Evolutionary conservation across 164 flowering plant species (phyloP).

Genomic region (Cinnamomum chago): DNA sequence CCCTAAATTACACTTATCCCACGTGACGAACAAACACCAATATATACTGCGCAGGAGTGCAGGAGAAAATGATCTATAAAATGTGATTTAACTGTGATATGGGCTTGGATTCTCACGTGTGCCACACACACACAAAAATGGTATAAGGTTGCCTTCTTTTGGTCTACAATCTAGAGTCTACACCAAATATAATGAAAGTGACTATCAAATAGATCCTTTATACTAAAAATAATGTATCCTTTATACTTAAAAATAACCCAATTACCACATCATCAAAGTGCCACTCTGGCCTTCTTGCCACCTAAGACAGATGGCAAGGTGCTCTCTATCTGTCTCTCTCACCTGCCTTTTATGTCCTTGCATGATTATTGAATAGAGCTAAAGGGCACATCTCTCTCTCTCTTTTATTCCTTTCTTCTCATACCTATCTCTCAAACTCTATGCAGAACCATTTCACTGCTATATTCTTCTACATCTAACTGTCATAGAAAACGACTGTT

Average conservation of each 20-base stretch:
- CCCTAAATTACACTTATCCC: no score
- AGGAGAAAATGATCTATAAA: no score
- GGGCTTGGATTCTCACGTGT: no score
- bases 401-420: conserved; percentile 2
- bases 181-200: neutral
- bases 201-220: neutral
- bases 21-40: no score
- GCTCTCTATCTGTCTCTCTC: conserved; percentile 18
- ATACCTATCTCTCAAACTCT: neutral
- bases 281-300: conserved; percentile 5
- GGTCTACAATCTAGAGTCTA: no score
- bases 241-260: neutral
- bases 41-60: no score
- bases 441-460: neutral
- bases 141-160: no score
- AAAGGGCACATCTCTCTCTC: conserved; percentile 8
- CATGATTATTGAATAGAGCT: conserved; percentile 22
- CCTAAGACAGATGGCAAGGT: neutral
- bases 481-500: neutral
- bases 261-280: conserved; percentile 5
- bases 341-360: conserved; percentile 29
- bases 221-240: neutral
- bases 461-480: neutral
- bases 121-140: no score
- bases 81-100: neutral